phyloP scores from a whole-genome alignment of 176 grass and related monocot species.

The Leersia perrieri region DNA sequence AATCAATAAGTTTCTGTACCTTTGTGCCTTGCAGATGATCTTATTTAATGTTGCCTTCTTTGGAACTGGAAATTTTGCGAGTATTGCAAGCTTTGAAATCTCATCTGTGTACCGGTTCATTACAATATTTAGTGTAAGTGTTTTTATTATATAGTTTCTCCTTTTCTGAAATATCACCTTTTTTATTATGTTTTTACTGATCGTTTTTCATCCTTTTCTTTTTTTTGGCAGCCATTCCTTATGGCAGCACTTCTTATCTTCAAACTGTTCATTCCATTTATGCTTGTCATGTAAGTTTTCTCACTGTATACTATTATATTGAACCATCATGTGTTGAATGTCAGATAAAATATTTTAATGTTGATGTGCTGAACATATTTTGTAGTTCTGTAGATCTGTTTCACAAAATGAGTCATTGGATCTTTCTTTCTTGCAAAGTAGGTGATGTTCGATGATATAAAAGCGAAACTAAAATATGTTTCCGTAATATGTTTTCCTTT shows the following conservation, averaged over 20 bases:
- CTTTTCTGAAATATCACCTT: not conserved
- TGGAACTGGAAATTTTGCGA: slow-evolving; percentile 98
- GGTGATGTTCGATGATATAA: slow-evolving; percentile 9
- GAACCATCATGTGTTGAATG: not conserved
- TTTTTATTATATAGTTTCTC: slow-evolving; percentile 19
- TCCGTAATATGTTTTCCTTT: not conserved
- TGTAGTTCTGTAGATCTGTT: not conserved
- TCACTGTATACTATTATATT: slow-evolving; percentile 3
- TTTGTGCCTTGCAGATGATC: slow-evolving; percentile 60
- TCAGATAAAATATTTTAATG: slow-evolving; percentile 17
- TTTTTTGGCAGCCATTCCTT: slow-evolving; percentile 81
- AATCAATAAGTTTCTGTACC: slow-evolving; percentile 1
- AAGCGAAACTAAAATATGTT: not conserved
- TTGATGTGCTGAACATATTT: slow-evolving; percentile 11
- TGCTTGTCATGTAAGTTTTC: slow-evolving; percentile 93
- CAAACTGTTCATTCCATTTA: slow-evolving; percentile 97
- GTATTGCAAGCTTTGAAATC: slow-evolving; percentile 98
- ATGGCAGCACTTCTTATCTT: slow-evolving; percentile 96
- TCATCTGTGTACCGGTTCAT: slow-evolving; percentile 97
- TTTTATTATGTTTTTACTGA: slow-evolving; percentile 30
- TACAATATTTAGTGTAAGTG: slow-evolving; percentile 94
- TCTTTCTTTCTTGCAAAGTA: slow-evolving; percentile 5
- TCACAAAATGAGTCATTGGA: slow-evolving; percentile 6
- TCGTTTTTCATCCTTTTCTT: slow-evolving; percentile 19
- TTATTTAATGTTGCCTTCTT: slow-evolving; percentile 99